Evolutionary conservation across 202 grass and related monocot species (phyloP).

Genomic region (Saccharum hybrid): DNA sequence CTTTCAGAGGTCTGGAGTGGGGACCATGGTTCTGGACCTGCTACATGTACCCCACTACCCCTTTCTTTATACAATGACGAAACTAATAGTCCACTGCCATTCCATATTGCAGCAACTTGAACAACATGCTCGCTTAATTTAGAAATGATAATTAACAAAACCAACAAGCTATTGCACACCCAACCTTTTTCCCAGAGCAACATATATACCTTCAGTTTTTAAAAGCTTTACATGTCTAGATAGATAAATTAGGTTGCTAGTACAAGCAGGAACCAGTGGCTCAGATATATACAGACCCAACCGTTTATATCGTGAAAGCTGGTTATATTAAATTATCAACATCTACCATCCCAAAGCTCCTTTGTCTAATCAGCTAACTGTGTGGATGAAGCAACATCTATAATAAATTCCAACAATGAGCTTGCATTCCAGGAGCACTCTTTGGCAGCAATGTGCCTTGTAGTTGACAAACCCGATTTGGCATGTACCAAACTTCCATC

Average conservation of each 20-base stretch:
- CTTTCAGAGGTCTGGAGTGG: conserved; percentile 29
- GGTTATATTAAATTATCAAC: conserved; percentile 9
- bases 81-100: conserved; percentile 37
- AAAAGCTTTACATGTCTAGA: conserved; percentile 35
- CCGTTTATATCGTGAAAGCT: not conserved
- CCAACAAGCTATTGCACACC: not conserved
- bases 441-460: conserved; percentile 45
- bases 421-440: conserved; percentile 35
- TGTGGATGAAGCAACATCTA: conserved; percentile 50
- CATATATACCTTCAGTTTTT: conserved; percentile 7
- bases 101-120: conserved; percentile 14
- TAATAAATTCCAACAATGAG: conserved; percentile 43
- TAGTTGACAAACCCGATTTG: conserved; percentile 59
- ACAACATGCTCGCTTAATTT: conserved; percentile 27
- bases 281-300: conserved; percentile 32
- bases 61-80: conserved; percentile 14
- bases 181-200: conserved; percentile 14
- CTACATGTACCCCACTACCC: conserved; percentile 41
- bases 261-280: not conserved
- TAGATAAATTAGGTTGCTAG: conserved; percentile 29
- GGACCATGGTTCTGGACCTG: conserved; percentile 31
- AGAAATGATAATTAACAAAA: conserved; percentile 12
- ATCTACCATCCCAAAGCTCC: conserved; percentile 6
- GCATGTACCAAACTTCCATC: conserved; percentile 38
- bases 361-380: conserved; percentile 29